Evolutionary conservation across 345 rosid genomes (phyloP).

Genomic region (Gossypium mustelinum): DNA sequence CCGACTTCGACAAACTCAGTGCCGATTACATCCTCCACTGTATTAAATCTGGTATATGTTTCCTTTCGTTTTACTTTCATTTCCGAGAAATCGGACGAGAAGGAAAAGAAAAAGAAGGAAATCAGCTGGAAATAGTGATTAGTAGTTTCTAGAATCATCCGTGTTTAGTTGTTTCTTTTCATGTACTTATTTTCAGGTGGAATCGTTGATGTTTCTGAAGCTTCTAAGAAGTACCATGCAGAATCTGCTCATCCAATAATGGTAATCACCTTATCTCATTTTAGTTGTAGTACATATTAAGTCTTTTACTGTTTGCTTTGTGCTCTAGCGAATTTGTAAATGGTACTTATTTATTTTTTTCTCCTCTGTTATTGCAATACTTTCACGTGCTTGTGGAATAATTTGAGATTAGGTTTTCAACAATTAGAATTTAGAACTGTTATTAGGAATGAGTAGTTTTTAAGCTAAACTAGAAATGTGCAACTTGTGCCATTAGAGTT

Average conservation of each 20-base stretch:
- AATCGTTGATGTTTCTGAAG: slow-evolving; percentile 63
- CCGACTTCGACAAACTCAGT: slow-evolving; percentile 65
- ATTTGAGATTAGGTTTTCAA: slow-evolving; percentile 3
- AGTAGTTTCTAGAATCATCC: neutral
- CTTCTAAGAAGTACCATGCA: slow-evolving; percentile 37
- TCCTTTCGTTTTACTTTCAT: slow-evolving; percentile 10
- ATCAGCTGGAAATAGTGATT: neutral
- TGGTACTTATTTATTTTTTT: neutral
- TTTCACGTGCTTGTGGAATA: slow-evolving; percentile 15
- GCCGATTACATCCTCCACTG: slow-evolving; percentile 69
- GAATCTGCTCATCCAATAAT: slow-evolving; percentile 62
- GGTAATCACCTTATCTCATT: slow-evolving; percentile 31
- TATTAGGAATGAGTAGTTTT: neutral
- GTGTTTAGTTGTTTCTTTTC: neutral
- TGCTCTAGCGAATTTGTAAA: neutral
- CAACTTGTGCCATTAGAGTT: neutral
- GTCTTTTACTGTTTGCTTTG: neutral
- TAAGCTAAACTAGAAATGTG: neutral
- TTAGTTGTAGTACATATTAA: neutral
- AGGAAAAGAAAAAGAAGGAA: neutral
- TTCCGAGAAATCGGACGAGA: slow-evolving; percentile 7
- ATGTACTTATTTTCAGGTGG: slow-evolving; percentile 49
- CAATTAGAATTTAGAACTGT: neutral
- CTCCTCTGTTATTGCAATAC: neutral
- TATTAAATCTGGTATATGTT: slow-evolving; percentile 56